Percentiles rank a stretch among this genome's conserved stretches.
phyloP scores from a whole-genome alignment of 345 rosid species.

The Gossypium longicalyx region DNA sequence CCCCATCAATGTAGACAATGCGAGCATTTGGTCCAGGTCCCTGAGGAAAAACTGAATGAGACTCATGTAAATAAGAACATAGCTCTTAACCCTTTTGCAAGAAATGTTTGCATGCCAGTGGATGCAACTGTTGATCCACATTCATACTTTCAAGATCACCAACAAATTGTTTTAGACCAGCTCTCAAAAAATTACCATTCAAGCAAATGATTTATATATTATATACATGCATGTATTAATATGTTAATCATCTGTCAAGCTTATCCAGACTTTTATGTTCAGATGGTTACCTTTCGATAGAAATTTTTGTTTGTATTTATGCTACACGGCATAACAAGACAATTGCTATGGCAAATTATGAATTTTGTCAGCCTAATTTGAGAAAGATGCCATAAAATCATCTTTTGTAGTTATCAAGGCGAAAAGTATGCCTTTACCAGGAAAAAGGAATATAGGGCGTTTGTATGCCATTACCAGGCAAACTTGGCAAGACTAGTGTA shows the following conservation, averaged over 20 bases:
- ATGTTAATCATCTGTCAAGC: not conserved
- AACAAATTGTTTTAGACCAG: not conserved
- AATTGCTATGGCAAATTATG: not conserved
- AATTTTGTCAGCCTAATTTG: not conserved
- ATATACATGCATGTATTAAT: not conserved
- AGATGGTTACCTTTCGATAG: not conserved
- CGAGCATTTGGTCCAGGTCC: conserved; percentile 87
- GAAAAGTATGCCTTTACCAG: not conserved
- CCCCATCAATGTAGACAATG: conserved; percentile 87
- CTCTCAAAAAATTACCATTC: not conserved
- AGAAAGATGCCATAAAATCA: not conserved
- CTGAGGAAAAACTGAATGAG: conserved; percentile 32
- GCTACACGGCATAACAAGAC: not conserved
- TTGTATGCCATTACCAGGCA: not conserved
- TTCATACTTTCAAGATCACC: not conserved
- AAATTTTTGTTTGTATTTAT: not conserved
- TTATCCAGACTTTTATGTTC: not conserved
- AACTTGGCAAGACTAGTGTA: not conserved
- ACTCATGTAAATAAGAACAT: not conserved
- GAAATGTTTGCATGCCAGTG: not conserved
- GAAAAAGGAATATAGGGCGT: not conserved
- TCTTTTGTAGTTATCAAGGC: not conserved
- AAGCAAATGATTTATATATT: not conserved
- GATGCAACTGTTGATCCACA: not conserved
- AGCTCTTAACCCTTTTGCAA: not conserved